Base-by-base conservation (phyloP, 78 protist genomes). In the Planoprotostelium fungivorum region DNA sequence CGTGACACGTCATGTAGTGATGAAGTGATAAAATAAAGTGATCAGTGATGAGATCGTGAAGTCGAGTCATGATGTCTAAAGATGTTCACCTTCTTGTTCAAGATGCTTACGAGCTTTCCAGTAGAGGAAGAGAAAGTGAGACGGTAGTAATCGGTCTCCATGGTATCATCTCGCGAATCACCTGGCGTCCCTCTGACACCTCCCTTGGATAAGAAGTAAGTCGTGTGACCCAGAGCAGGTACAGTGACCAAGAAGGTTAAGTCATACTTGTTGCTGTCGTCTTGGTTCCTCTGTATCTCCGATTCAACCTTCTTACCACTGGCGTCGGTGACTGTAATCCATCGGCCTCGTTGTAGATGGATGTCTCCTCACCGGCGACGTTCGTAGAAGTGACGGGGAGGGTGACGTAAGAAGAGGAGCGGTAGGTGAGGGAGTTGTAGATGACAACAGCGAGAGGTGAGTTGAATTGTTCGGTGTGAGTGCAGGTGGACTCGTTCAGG, bases 331-430 rank as follows among this genome's bases (percentile, higher is more conserved):
- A 88, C 92, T 0, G 38, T 86, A 29, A n/a, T 29, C 88, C 88
- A 86, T 86, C 85, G 23, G 38, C 25, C 35, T 35, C 84, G n/a
- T n/a, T n/a, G n/a, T n/a, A n/a, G n/a, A n/a, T n/a, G n/a, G n/a
- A n/a, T n/a, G n/a, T n/a, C n/a, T n/a, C n/a, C n/a, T n/a, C n/a
- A 37, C 1, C 0, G 37, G 23, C 28, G 36, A 89, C 88, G 35
- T 35, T 88, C 38, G 88, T 5, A 1, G 89, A 29, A 34, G 93
- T 88, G 34, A 94, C 89, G 34, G 96, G 94, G 37, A 90, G 34
- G 25, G 36, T 35, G 36, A 94, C 90, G 37, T 73, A 36, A 9
- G 83, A 90, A 23, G 5, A 1, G 63, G 93, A 87, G 25, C 86
- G 63, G 88, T 86, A 63, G 34, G 87, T 35, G 0, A 89, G 89